Base-by-base conservation (phyloP, 2,329 filamentous ascomycete genomes). In the Nemania sp. region DNA sequence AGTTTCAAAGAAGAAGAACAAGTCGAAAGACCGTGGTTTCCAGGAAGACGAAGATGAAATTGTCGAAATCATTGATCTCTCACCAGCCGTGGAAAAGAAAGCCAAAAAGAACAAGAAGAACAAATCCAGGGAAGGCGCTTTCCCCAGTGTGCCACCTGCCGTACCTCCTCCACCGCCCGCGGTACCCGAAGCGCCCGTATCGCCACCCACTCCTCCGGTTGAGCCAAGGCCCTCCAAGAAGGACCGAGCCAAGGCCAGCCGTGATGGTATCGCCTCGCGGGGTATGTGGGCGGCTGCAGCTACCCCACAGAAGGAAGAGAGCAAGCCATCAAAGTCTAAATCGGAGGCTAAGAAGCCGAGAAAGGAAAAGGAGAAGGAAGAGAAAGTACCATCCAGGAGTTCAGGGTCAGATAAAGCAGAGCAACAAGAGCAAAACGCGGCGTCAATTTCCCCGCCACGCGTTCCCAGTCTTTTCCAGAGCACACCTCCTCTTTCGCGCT, bases 161-260 rank as follows among this genome's bases (percentile, higher is more conserved):
- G 75, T 75, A 5, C 75, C 76, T 19, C 45, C 49, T 19, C 45
- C 49, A 37, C 39, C 19, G 2, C 47, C 52, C 11, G 23, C 33
- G 34, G 34, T 19, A 20, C 34, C 34, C 6, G 79, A 81, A 45
- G 73, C 71, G 34, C 77, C 78, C 26, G 68, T 75, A 41, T 75
- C 78, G 6, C 78, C 80, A 23, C 77, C 79, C 4, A 73, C 82
- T 4, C 51, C 51, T 15, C 43, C 23, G 9, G 31, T 2, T 14
- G 83, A 86, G 45, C 73, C 79, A 11, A 84, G 78, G 56, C 83
- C 80, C 4, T 78, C 78, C 3, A 90, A 84, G 72, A 95, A 88
- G 68, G 89, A 95, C 59, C 87, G 91, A 12, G 76, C 88, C 23
- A 90, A 87, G 66, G 83, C 91, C 59, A 89, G 84, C 62, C 88